These are phyloP conservation scores for Talaromyces sp. DNA, from an alignment of 2,329 filamentous ascomycete genomes.

Conservation along the genomic window DNA sequence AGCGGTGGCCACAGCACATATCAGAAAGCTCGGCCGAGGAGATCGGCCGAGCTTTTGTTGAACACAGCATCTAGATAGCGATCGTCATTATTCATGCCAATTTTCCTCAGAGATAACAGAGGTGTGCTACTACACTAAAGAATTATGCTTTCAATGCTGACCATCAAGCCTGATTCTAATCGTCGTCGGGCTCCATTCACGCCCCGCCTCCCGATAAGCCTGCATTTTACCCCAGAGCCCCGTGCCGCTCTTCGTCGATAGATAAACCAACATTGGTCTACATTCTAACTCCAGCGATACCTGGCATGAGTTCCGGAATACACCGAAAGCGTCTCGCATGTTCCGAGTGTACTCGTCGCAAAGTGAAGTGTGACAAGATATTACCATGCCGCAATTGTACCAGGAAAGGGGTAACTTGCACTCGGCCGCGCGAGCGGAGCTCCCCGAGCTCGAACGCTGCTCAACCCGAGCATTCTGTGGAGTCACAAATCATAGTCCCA, in stretches of 20 bases:
- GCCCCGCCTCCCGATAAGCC: not conserved
- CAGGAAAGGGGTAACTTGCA: slow-evolving; percentile 10
- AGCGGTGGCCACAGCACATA: not conserved
- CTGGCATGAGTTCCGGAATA: slow-evolving; percentile 9
- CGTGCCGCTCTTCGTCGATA: not conserved
- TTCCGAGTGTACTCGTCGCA: slow-evolving; percentile 30
- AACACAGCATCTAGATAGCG: not conserved
- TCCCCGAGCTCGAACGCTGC: slow-evolving; percentile 9
- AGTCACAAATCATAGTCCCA: not conserved
- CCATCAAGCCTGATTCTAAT: not conserved
- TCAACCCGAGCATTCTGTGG: slow-evolving; percentile 4
- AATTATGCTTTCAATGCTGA: not conserved
- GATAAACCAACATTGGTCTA: not conserved
- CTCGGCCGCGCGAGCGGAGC: slow-evolving; percentile 14
- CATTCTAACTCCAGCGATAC: not conserved
- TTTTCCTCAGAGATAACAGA: not conserved
- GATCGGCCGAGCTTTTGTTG: not conserved
- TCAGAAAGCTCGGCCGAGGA: not conserved
- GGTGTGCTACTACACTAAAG: not conserved
- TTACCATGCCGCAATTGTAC: slow-evolving; percentile 46
- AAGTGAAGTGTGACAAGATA: slow-evolving; percentile 45
- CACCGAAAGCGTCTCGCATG: slow-evolving; percentile 31
- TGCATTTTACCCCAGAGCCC: not conserved
- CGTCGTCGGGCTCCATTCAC: not conserved
- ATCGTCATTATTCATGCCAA: not conserved